Evolutionary conservation across 371 early-diverging fungal genomes (phyloP).

Genomic region (Actinomortierella wolfii): DNA sequence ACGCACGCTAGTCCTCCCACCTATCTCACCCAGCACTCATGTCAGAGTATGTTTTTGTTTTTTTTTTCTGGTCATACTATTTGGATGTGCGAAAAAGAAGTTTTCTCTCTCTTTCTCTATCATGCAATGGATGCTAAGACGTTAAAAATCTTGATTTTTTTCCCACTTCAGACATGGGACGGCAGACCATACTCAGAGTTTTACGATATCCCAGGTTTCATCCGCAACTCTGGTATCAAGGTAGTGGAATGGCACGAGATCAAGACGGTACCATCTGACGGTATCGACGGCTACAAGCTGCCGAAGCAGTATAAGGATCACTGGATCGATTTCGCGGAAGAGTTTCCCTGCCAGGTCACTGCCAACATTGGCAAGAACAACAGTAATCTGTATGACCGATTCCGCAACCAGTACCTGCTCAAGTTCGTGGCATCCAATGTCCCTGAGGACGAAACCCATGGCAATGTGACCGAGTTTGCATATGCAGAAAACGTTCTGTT

Average conservation of each 20-base stretch:
- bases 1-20: slow-evolving; percentile 34
- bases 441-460: slow-evolving; percentile 9
- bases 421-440: slow-evolving; percentile 15
- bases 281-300: background rate
- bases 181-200: slow-evolving; percentile 35
- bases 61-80: slow-evolving; percentile 1
- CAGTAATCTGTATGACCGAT: slow-evolving; percentile 33
- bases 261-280: slow-evolving; percentile 27
- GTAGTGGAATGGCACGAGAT: slow-evolving; percentile 37
- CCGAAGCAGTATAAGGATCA: slow-evolving; percentile 3
- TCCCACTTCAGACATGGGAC: slow-evolving; percentile 24
- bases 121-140: no score
- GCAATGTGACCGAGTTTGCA: slow-evolving; percentile 10
- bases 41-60: slow-evolving; percentile 26
- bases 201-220: slow-evolving; percentile 25
- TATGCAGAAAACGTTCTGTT: slow-evolving; percentile 26
- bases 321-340: slow-evolving; percentile 24
- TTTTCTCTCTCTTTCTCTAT: no score
- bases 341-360: slow-evolving; percentile 28
- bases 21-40: slow-evolving; percentile 36
- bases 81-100: no score
- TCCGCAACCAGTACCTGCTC: slow-evolving; percentile 33
- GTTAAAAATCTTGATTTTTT: background rate
- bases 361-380: slow-evolving; percentile 23
- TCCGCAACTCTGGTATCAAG: slow-evolving; percentile 16